Conservation (phyloP, 345 rosid species). For the Psidium friedrichsthalianum region DNA sequence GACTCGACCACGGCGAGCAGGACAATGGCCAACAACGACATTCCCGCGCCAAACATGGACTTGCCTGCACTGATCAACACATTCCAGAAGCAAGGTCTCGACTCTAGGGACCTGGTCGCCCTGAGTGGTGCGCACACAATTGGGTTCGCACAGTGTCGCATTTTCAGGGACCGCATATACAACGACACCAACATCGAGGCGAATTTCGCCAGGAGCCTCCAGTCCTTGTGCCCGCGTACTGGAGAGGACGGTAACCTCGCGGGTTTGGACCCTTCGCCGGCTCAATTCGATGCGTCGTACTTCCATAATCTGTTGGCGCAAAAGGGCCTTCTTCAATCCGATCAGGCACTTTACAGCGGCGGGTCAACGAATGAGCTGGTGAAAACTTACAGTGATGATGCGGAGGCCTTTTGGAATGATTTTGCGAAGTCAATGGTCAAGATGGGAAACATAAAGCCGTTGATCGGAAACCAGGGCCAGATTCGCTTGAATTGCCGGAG, state of each 20-base stretch:
- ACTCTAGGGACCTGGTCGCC: constrained; percentile 30
- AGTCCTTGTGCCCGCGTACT: constrained; percentile 12
- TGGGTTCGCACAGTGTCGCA: constrained; percentile 21
- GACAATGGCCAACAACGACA: constrained; percentile 9
- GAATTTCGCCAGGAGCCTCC: constrained; percentile 12
- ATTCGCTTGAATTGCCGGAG: constrained; percentile 29
- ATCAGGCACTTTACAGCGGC: constrained; percentile 18
- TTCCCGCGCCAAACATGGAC: constrained; percentile 31
- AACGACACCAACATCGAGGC: constrained; percentile 21
- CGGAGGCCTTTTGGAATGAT: constrained; percentile 15
- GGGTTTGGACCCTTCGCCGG: constrained; percentile 5
- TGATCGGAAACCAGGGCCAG: constrained; percentile 32
- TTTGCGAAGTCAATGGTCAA: constrained; percentile 38
- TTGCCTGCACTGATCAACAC: constrained; percentile 19
- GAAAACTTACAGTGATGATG: constrained; percentile 4
- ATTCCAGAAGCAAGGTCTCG: constrained; percentile 35
- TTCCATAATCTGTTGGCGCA: constrained; percentile 13
- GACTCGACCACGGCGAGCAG: constrained; percentile 28
- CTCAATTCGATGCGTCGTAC: constrained; percentile 11
- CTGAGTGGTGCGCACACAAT: constrained; percentile 51
- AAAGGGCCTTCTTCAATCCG: constrained; percentile 27
- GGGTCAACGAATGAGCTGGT: constrained; percentile 8
- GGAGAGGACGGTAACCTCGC: constrained; percentile 11
- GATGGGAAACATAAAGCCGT: constrained; percentile 45
- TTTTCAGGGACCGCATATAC: constrained; percentile 20